phyloP scores from a whole-genome alignment of 2,329 filamentous ascomycete genomes.

The Thelonectria rubi region DNA sequence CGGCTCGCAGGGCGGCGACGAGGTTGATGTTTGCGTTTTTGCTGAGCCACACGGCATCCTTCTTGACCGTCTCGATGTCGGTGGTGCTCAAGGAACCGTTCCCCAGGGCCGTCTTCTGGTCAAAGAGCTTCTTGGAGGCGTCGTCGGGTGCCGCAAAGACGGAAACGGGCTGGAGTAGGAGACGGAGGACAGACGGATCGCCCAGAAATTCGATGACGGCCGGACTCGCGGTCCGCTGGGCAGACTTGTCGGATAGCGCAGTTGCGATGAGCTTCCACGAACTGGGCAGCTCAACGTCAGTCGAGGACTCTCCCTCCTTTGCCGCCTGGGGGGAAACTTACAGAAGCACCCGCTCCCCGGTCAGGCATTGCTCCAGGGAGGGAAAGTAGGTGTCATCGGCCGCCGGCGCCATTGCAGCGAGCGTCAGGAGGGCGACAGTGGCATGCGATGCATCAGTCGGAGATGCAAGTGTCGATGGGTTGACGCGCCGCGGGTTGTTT shows the following conservation, averaged over 20 bases:
- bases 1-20: constrained; percentile 80
- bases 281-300: constrained; percentile 49
- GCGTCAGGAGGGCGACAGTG: constrained; percentile 56
- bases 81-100: constrained; percentile 77
- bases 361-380: constrained; percentile 84
- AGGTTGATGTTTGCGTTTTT: constrained; percentile 81
- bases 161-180: constrained; percentile 74
- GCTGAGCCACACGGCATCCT: constrained; percentile 87
- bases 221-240: constrained; percentile 60
- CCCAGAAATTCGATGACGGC: constrained; percentile 75
- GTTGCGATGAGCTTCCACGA: constrained; percentile 70
- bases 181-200: constrained; percentile 71
- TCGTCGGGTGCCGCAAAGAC: constrained; percentile 72
- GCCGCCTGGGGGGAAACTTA: constrained; percentile 55
- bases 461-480: constrained; percentile 43
- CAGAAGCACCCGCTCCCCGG: constrained; percentile 82
- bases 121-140: constrained; percentile 75
- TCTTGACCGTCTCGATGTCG: constrained; percentile 82
- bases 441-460: constrained; percentile 51
- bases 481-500: constrained; percentile 44
- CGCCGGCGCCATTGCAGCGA: constrained; percentile 74
- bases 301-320: constrained; percentile 6
- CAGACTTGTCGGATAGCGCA: constrained; percentile 65
- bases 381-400: constrained; percentile 81
- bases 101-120: constrained; percentile 87